Evolutionary conservation across 768 basidiomycete genomes (phyloP), one percentile per base, ranked within the genome.

Genomic region (Tephrocybe sp.): DNA sequence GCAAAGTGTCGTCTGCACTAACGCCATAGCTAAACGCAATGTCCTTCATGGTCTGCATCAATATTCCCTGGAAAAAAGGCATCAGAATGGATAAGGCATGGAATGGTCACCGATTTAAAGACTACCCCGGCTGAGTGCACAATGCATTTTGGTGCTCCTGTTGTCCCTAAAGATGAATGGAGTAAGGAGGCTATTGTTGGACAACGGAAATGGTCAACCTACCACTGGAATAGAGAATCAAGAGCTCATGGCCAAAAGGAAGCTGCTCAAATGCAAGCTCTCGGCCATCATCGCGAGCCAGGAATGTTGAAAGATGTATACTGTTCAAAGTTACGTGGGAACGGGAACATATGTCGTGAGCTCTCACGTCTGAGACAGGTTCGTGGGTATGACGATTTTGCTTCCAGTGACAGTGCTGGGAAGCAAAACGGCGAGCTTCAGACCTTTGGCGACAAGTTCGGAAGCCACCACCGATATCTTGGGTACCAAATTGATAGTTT

Each of bases 101-200:
- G 34, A 46, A 10, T 28, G 30, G 28, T 12, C 34, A 36, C 4
- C 4, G 15, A 8, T 4, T 36, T 36, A 26, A 14, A 47, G 40
- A 81, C 61, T 65, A 87, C 86, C 3, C 90, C 89, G 5, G 79
- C 84, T 33, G 76, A 74, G 66, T 92, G 90, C 0, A 90, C 81
- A 43, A 91, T 90, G 51, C 88, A 89, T 67, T 92, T 90, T 0
- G 88, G 88, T 37, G 84, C 81, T 23, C 92, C 91, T 1, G 87
- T 88, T 0, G 91, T 93, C 5, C 92, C 90, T 21, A 86, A 4
- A 15, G 88, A 34, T 7, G 18, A 12, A 21, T 15, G 23, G 9
- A 18, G 37, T 5, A 5, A 21, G 26, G n/a, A 8, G 25, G 41
- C 11, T 17, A 26, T 23, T 7, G 3, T 30, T 15, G 3, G 12